phyloP scores from a whole-genome alignment of 2,329 filamentous ascomycete genomes.

The Fusarium caatingaense region DNA sequence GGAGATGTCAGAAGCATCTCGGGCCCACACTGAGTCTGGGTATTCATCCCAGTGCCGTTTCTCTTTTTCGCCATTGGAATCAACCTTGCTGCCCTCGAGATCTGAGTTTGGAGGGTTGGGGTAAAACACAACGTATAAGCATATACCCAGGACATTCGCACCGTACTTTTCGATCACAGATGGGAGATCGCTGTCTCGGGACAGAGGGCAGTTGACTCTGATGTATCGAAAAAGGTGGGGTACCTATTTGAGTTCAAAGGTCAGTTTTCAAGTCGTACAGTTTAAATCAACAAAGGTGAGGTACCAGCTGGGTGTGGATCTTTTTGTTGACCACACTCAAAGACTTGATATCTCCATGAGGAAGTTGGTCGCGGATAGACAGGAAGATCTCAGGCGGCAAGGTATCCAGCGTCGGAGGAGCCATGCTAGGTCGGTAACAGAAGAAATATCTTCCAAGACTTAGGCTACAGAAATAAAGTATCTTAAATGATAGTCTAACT shows the following conservation, averaged over 20 bases:
- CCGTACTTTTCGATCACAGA: constrained; percentile 3
- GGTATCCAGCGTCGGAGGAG: not conserved
- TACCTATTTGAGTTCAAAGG: too few species aligned
- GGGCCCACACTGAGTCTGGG: constrained; percentile 15
- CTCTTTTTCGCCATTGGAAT: not conserved
- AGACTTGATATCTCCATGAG: not conserved
- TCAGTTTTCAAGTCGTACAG: too few species aligned
- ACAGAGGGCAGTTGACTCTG: constrained; percentile 8
- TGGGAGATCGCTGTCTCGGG: not conserved
- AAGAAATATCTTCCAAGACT: too few species aligned
- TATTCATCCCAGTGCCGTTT: not conserved
- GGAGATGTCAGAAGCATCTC: not conserved
- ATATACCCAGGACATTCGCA: not conserved
- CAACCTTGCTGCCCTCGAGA: not conserved
- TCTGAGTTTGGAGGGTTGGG: not conserved
- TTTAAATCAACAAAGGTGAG: not conserved
- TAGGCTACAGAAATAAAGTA: too few species aligned
- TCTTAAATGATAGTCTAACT: too few species aligned
- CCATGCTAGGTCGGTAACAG: not conserved
- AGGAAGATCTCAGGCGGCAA: not conserved
- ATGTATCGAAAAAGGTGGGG: not conserved
- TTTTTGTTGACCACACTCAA: not conserved
- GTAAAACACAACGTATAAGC: constrained; percentile 1
- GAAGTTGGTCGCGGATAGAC: not conserved
- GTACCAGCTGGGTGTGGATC: not conserved